Evolutionary conservation across 257 asterid genomes (phyloP), one percentile per base, ranked within the genome.

Genomic region (Solanum tarapatanum): DNA sequence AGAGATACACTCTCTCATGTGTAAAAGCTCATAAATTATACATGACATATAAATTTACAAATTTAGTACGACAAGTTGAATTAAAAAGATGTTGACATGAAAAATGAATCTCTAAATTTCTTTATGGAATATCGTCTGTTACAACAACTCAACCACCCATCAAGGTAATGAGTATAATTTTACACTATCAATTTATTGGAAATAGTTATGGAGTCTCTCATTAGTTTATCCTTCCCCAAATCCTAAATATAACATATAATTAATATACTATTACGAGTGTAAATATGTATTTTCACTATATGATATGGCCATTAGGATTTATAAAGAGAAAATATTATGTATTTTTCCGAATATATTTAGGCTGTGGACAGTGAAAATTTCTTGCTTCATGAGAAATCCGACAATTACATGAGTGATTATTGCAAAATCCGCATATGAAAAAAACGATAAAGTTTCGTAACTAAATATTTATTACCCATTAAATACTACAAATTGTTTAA

Each of bases 121-220:
- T 1, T 0, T 51, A 17, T 0, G 0, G 1, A 10, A 10, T 64
- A n/a, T 1, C 0, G 5, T 24, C 2, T 10, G 72, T 64, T 64
- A 24, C 72, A 10, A 11, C 8, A 4, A 4, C 30, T n/a, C 72
- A 2, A 24, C 3, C 7, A 64, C 32, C 1, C 3, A 51, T 62
- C 28, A 9, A 41, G 0, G 13, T 41, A 3, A n/a, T 10, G 2
- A n/a, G 16, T 11, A 76, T 7, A 39, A 2, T 12, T 41, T 41
- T 41, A 41, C 23, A 37, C 11, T 32, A 8, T 30, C 41, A 30
- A 32, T 16, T 70, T 68, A 7, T 26, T 68, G 74, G 7, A 68
- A 68, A 68, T 68, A 26, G 10, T 68, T 26, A 26, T 68, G 4
- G 35, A 5, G 33, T 6, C 8, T 21, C 30, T 13, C 6, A 66